Percentiles rank a stretch among this genome's conserved stretches.
Conservation (phyloP, 345 rosid genomes). For the Erodium maritimum region DNA sequence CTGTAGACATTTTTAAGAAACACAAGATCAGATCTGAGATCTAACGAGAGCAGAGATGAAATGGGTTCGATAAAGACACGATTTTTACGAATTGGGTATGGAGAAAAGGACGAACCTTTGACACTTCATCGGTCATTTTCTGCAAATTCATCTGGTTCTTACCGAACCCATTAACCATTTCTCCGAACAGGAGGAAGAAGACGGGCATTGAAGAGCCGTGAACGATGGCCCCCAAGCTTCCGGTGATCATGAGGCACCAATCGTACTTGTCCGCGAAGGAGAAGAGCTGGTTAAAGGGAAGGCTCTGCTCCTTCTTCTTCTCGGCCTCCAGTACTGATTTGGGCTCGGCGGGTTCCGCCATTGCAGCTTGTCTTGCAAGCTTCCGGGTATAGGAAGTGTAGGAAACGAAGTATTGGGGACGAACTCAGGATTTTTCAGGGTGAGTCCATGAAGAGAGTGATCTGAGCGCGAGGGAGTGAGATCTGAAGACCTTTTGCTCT, state of each 20-base stretch:
- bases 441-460: no score
- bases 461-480: no score
- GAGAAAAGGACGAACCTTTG: constrained; percentile 32
- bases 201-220: constrained; percentile 99
- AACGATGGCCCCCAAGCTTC: constrained; percentile 75
- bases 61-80: constrained; percentile 5
- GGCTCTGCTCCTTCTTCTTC: constrained; percentile 92
- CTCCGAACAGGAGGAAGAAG: constrained; percentile 86
- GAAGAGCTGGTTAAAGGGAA: constrained; percentile 87
- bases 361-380: constrained; percentile 3
- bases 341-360: constrained; percentile 64
- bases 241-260: constrained; percentile 60
- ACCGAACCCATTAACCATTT: constrained; percentile 98
- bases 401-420: no score
- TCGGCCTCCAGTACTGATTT: constrained; percentile 70
- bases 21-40: constrained; percentile 34
- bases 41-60: constrained; percentile 30
- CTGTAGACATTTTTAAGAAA: constrained; percentile 31
- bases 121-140: constrained; percentile 90
- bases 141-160: constrained; percentile 81
- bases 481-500: no score
- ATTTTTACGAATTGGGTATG: no score
- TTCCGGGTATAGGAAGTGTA: no score
- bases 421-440: no score
- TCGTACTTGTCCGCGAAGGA: constrained; percentile 90